These are phyloP conservation scores for Mallotus nudiflorus DNA, from an alignment of 345 rosid species.

Conservation along the genomic window DNA sequence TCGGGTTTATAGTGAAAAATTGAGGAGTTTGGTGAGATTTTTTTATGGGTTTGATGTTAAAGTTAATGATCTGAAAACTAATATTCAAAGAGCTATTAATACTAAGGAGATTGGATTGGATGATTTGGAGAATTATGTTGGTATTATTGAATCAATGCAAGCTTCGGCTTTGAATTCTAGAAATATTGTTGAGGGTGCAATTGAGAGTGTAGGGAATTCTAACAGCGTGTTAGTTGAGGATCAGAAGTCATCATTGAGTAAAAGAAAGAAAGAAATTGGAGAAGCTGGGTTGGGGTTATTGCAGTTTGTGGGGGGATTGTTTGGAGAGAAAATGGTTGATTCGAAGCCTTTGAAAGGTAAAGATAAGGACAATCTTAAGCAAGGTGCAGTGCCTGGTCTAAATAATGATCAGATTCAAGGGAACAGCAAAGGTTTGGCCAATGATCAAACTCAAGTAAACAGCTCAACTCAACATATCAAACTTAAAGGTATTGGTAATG, in stretches of 20 bases:
- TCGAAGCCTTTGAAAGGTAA: conserved; percentile 39
- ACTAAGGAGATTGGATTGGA: conserved; percentile 33
- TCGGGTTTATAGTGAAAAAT: conserved; percentile 39
- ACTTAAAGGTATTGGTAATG: conserved; percentile 10
- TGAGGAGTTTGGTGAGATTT: conserved; percentile 38
- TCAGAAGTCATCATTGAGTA: conserved; percentile 31
- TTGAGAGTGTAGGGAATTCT: conserved; percentile 28
- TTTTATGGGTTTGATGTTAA: conserved; percentile 49
- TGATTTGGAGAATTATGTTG: conserved; percentile 48
- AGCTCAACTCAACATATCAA: conserved; percentile 19
- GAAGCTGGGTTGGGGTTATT: conserved; percentile 37
- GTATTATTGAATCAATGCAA: conserved; percentile 45
- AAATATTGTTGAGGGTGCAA: conserved; percentile 28
- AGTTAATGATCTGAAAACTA: conserved; percentile 37
- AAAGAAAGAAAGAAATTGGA: conserved; percentile 41
- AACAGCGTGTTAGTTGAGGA: conserved; percentile 29
- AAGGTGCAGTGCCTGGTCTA: conserved; percentile 21
- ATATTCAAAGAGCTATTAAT: conserved; percentile 48
- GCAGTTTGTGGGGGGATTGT: conserved; percentile 39
- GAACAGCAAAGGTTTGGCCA: conserved; percentile 19
- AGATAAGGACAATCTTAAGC: conserved; percentile 37
- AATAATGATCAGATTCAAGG: conserved; percentile 29
- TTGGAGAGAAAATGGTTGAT: conserved; percentile 35
- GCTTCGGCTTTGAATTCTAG: conserved; percentile 40
- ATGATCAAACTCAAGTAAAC: conserved; percentile 33